Conservation (phyloP, 305 asterid genomes). For the Fraxinus nigra region DNA sequence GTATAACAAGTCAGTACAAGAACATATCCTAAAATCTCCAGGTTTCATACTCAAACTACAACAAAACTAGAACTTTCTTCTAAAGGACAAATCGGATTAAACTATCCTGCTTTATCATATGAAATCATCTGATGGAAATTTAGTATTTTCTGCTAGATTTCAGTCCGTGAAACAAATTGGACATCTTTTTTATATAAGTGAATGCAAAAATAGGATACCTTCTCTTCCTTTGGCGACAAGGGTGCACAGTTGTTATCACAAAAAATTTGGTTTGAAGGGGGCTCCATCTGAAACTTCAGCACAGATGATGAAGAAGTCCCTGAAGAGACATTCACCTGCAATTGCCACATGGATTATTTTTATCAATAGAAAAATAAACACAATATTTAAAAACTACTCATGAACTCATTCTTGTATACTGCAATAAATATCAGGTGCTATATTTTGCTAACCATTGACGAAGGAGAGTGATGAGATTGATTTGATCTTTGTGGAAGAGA, state of each 20-base stretch:
- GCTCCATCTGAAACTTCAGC: slow-evolving; percentile 74
- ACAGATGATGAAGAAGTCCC: slow-evolving; percentile 62
- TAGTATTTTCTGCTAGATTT: neutral
- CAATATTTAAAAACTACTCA: neutral
- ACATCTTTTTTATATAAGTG: neutral
- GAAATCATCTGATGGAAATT: neutral
- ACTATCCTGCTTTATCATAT: neutral
- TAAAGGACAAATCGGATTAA: neutral
- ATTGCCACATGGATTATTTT: neutral
- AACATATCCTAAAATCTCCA: neutral
- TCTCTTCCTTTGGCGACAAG: slow-evolving; percentile 58
- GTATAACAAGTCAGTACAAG: neutral
- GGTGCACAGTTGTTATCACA: slow-evolving; percentile 39
- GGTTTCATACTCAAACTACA: neutral
- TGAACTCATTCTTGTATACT: neutral
- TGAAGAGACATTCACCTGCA: slow-evolving; percentile 60
- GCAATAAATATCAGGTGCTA: neutral
- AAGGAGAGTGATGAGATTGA: slow-evolving; percentile 41
- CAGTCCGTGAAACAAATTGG: neutral
- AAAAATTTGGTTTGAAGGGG: slow-evolving; percentile 97
- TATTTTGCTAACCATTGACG: slow-evolving; percentile 49
- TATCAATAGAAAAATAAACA: slow-evolving; percentile 1
- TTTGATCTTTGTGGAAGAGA: slow-evolving; percentile 52
- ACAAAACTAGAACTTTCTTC: neutral
- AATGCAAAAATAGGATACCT: slow-evolving; percentile 37